These are phyloP conservation scores for Metarhizium robertsii DNA, from an alignment of 2,329 filamentous ascomycete genomes.

Conservation along the genomic window DNA sequence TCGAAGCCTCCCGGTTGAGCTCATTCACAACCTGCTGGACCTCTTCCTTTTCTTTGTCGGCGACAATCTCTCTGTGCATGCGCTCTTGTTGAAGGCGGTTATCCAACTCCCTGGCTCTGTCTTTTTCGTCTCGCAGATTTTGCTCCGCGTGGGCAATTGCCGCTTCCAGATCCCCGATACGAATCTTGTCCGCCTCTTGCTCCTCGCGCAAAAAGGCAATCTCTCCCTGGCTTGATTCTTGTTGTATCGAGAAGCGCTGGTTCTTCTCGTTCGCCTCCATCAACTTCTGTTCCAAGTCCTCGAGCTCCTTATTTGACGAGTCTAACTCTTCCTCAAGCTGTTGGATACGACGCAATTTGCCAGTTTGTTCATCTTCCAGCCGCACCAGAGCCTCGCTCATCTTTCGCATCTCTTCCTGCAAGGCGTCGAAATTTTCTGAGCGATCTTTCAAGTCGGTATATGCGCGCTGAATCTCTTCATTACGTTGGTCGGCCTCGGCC, in stretches of 20 bases:
- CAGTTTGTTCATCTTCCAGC: slow-evolving; percentile 81
- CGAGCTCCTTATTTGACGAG: slow-evolving; percentile 79
- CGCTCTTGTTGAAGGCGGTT: slow-evolving; percentile 71
- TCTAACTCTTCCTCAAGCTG: slow-evolving; percentile 74
- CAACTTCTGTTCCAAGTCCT: slow-evolving; percentile 74
- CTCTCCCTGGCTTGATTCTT: slow-evolving; percentile 86
- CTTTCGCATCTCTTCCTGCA: slow-evolving; percentile 88
- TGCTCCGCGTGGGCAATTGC: slow-evolving; percentile 71
- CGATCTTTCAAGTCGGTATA: slow-evolving; percentile 65
- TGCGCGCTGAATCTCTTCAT: slow-evolving; percentile 60
- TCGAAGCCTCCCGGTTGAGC: slow-evolving; percentile 73
- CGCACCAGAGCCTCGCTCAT: slow-evolving; percentile 80
- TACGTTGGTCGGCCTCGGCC: slow-evolving; percentile 62
- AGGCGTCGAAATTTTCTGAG: slow-evolving; percentile 79
- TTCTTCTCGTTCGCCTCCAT: slow-evolving; percentile 81
- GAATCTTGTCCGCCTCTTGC: slow-evolving; percentile 95
- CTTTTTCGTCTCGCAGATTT: slow-evolving; percentile 73
- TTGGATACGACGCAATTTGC: slow-evolving; percentile 68
- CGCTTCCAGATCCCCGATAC: slow-evolving; percentile 87
- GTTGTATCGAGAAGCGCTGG: slow-evolving; percentile 78
- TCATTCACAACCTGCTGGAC: slow-evolving; percentile 90
- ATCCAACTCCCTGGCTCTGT: slow-evolving; percentile 62
- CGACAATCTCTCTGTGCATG: slow-evolving; percentile 77
- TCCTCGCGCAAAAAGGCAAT: slow-evolving; percentile 94
- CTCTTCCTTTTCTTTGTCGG: slow-evolving; percentile 85